Percentiles rank a stretch among this genome's conserved stretches.
These are phyloP conservation scores for Neurospora terricola DNA, from an alignment of 495 filamentous ascomycete species.

Conservation along the genomic window DNA sequence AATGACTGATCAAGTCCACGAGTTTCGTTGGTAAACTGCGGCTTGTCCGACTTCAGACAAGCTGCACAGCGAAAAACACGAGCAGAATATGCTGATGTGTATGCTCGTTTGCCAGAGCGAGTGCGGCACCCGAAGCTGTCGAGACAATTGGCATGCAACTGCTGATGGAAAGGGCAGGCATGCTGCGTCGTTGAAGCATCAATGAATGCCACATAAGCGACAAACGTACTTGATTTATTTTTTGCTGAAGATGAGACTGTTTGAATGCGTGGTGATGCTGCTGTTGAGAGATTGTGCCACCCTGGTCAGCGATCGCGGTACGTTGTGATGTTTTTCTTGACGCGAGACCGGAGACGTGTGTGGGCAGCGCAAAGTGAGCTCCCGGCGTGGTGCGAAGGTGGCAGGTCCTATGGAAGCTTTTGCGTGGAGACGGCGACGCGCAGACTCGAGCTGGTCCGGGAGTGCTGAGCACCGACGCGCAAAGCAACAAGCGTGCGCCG, in stretches of 20 bases:
- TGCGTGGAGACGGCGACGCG: conserved; percentile 2
- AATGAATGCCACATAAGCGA: not conserved
- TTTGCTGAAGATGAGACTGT: not conserved
- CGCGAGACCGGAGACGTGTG: conserved; percentile 3
- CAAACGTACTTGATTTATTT: not conserved
- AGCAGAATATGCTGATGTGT: not conserved
- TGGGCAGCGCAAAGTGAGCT: conserved; percentile 7
- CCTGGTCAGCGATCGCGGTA: conserved; percentile 10
- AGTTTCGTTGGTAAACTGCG: not conserved
- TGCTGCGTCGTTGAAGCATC: not conserved
- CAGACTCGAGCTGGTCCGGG: not conserved
- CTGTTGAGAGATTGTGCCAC: conserved; percentile 1
- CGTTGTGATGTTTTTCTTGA: conserved; percentile 1
- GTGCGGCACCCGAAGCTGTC: conserved; percentile 1
- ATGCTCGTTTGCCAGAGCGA: not conserved
- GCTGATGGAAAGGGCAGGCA: not conserved
- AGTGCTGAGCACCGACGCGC: not conserved
- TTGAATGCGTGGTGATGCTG: not conserved
- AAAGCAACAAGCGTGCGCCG: not conserved
- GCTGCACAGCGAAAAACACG: not conserved
- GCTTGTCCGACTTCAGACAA: not conserved
- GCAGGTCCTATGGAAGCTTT: conserved; percentile 2
- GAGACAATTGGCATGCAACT: not conserved
- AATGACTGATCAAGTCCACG: not conserved
- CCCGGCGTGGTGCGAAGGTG: not conserved